Evolutionary conservation across 2,329 filamentous ascomycete species (phyloP), one percentile per base, ranked within the genome.

Genomic region (Trichoderma endophyticum): DNA sequence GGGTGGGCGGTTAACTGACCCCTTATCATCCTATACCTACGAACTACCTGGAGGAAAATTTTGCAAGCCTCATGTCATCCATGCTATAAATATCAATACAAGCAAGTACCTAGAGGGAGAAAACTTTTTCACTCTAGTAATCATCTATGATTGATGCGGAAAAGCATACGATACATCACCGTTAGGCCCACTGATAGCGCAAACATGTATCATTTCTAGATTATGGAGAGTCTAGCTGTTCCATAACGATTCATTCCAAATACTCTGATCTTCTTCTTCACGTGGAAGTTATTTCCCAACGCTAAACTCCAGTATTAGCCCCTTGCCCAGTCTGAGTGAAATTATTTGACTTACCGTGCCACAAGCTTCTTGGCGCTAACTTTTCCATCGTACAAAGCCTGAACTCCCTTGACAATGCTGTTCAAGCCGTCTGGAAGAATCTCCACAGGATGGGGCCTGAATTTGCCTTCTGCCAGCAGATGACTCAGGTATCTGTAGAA

Each of bases 401-500:
- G 26, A 36, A 74, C 32, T 7, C 64, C 72, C 5, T 43, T 57
- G 43, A 66, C 62, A 14, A 75, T 18, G 9, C 73, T 69, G 9
- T 60, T 59, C 9, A 75, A 30, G 1, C 74, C 74, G 18, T 73
- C 63, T 21, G 73, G 69, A 32, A 73, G 57, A 8, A 75, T 67
- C 28, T 74, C 71, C 7, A 62, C 56, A 6, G 69, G 69, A 57
- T 75, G 74, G 3, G 62, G 54, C 34, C 26, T 65, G 63, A 66
- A 66, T 66, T 57, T 66, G 12, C 63, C 63, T 21, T 66, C 63
- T n/a, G 63, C 63, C 4, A 66, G 21, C 6, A 66, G 30, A 66
- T 66, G 63, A 39, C 63, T 66, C 48, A 66, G 26, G 63, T 66
- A 66, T 3, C 63, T 54, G 30, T 66, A 66, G 48, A 57, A 66